Percentiles rank a stretch among this genome's conserved stretches.
These are phyloP conservation scores for Jaltomata sinuosa DNA, from an alignment of 257 asterid genomes.

Conservation along the genomic window DNA sequence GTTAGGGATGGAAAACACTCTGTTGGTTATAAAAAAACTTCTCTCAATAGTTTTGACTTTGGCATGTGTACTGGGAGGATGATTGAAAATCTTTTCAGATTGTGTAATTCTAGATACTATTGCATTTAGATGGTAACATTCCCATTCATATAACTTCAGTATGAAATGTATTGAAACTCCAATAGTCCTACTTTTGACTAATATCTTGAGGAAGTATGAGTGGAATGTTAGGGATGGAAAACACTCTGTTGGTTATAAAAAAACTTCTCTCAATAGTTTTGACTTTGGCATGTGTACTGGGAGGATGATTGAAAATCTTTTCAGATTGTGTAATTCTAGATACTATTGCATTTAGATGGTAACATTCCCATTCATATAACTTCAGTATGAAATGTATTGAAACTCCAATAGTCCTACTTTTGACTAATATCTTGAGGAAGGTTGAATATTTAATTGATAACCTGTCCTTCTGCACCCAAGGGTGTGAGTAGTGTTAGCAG, in stretches of 20 bases:
- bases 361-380: not conserved
- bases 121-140: not conserved
- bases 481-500: not conserved
- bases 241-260: not conserved
- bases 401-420: no score
- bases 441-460: not conserved
- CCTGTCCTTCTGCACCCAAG: not conserved
- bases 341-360: no score
- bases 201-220: no score
- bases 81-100: not conserved
- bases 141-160: not conserved
- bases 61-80: not conserved
- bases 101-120: no score
- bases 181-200: no score
- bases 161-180: not conserved
- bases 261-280: not conserved
- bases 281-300: not conserved
- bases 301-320: not conserved
- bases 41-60: not conserved
- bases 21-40: not conserved
- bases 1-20: not conserved
- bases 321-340: not conserved
- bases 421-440: not conserved
- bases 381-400: not conserved
- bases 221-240: not conserved